Evolutionary conservation across 352 stramenopile genomes (phyloP).

Genomic region (Hyphochytrium catenoides): DNA sequence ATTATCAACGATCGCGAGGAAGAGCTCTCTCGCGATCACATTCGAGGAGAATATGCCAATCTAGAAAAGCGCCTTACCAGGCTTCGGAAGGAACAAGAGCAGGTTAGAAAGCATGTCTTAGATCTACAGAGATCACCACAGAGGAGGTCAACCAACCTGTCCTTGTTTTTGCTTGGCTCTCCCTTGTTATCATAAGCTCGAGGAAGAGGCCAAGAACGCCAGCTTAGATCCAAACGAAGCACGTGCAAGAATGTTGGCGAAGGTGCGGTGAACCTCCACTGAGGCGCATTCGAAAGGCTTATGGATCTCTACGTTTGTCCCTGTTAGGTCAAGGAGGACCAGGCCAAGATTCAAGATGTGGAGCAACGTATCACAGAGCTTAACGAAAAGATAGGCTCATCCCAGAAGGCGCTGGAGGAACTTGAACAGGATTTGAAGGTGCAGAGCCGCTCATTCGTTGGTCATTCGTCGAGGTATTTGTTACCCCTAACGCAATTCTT

Average conservation of each 20-base stretch:
- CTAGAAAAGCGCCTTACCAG: conserved; percentile 32
- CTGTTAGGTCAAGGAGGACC: conserved; percentile 58
- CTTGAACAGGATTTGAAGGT: conserved; percentile 12
- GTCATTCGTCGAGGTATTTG: no score
- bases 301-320: not conserved
- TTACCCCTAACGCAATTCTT: conserved; percentile 22
- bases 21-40: conserved; percentile 32
- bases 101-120: not conserved
- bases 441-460: no score
- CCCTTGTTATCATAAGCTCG: conserved; percentile 30
- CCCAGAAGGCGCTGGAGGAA: not conserved
- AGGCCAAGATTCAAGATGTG: conserved; percentile 43
- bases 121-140: conserved; percentile 1
- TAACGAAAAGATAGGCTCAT: conserved; percentile 14
- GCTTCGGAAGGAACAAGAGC: conserved; percentile 32
- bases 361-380: conserved; percentile 25
- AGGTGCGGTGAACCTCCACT: no score
- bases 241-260: conserved; percentile 29
- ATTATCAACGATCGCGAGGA: conserved; percentile 41
- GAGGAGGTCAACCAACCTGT: conserved; percentile 7
- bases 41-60: conserved; percentile 40
- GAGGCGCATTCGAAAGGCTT: not conserved
- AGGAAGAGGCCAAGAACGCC: conserved; percentile 50
- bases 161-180: no score
- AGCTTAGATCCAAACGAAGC: conserved; percentile 68